Evolutionary conservation across 2,329 filamentous ascomycete species (phyloP).

Genomic region (Colletotrichum ledebouriae): DNA sequence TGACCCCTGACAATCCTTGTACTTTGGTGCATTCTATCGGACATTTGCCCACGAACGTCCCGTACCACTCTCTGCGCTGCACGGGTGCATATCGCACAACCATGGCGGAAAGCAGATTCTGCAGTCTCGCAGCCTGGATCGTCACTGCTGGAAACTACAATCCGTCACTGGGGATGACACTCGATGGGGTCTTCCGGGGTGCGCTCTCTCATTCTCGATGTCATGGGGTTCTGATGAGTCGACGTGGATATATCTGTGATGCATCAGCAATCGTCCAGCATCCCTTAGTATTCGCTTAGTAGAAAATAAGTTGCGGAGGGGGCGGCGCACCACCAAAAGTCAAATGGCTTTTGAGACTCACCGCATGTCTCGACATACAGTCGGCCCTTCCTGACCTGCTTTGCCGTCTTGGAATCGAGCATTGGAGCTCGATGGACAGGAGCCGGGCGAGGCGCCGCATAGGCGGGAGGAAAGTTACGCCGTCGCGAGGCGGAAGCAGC

Average conservation of each 20-base stretch:
- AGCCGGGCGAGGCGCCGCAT: neutral
- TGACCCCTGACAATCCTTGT: too few species aligned
- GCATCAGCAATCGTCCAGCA: neutral
- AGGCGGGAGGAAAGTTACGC: neutral
- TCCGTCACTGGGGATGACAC: too few species aligned
- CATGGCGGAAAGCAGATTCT: too few species aligned
- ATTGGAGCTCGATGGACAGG: neutral
- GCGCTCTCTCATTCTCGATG: too few species aligned
- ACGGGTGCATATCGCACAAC: too few species aligned
- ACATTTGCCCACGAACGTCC: too few species aligned
- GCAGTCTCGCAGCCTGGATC: too few species aligned
- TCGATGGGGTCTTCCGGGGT: too few species aligned
- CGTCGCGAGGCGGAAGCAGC: neutral
- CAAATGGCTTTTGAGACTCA: conserved; percentile 13
- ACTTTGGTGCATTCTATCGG: too few species aligned
- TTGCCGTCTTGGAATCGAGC: conserved; percentile 5
- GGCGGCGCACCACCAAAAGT: conserved; percentile 22
- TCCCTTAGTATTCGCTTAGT: neutral
- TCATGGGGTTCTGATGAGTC: too few species aligned
- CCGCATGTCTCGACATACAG: conserved; percentile 4
- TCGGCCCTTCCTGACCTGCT: conserved; percentile 5
- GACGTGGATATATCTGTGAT: neutral
- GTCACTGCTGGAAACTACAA: too few species aligned
- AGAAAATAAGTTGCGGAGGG: neutral
- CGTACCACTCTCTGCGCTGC: too few species aligned